Evolutionary conservation across 1,284 basidiomycete species (phyloP).

Genomic region (Ceratobasidium sp.): DNA sequence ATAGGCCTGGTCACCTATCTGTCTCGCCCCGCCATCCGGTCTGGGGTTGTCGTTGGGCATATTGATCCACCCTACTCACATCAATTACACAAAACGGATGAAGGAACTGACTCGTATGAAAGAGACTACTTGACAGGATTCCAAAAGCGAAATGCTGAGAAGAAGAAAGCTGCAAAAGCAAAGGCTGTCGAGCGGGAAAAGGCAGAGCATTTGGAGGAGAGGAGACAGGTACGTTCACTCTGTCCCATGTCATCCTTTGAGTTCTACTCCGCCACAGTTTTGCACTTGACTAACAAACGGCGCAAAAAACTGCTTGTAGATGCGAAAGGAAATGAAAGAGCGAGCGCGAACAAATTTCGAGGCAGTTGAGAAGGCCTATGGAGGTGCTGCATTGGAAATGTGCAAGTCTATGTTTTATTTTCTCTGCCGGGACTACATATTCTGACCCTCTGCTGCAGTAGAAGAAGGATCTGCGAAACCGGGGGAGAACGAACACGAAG

Average conservation of each 20-base stretch:
- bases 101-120: constrained; percentile 31
- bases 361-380: constrained; percentile 74
- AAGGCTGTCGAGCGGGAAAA: constrained; percentile 73
- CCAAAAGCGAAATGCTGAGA: constrained; percentile 81
- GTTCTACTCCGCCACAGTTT: not conserved
- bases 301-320: constrained; percentile 52
- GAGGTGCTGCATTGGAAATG: constrained; percentile 50
- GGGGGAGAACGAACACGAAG: constrained; percentile 55
- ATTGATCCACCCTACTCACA: no score
- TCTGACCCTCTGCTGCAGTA: not conserved
- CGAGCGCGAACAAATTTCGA: constrained; percentile 72
- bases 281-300: not conserved
- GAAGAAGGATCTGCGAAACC: not conserved
- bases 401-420: constrained; percentile 12
- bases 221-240: constrained; percentile 72
- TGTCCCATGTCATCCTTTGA: not conserved
- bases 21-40: no score
- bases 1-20: no score
- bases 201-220: constrained; percentile 66
- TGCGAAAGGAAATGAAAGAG: constrained; percentile 69
- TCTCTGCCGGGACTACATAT: constrained; percentile 38
- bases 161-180: constrained; percentile 71
- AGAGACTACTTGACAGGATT: constrained; percentile 88
- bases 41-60: no score
- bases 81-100: not conserved